phyloP scores from a whole-genome alignment of 306 rosid species.

The Castanea crenata region DNA sequence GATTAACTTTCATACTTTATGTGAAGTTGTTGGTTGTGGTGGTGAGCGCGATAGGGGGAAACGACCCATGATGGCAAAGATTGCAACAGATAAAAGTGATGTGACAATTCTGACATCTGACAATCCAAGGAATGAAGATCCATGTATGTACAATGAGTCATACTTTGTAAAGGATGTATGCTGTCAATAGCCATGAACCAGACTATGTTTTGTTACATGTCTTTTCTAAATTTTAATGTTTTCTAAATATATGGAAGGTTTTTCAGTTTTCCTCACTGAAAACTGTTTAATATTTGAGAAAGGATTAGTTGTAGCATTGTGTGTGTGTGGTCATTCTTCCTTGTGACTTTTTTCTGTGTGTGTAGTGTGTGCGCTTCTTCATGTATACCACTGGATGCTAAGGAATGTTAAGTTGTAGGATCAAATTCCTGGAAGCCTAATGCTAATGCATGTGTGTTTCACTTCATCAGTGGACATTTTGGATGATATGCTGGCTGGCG shows the following conservation, averaged over 20 bases:
- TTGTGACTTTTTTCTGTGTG: not conserved
- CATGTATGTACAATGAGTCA: conserved; percentile 58
- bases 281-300: not conserved
- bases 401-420: not conserved
- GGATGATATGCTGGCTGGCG: conserved; percentile 96
- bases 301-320: not conserved
- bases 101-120: conserved; percentile 89
- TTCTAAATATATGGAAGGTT: conserved; percentile 1
- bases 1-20: conserved; percentile 17
- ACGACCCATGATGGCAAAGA: conserved; percentile 91
- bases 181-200: not conserved
- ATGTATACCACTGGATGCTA: not conserved
- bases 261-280: not conserved
- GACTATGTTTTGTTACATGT: not conserved
- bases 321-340: not conserved
- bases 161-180: conserved; percentile 13
- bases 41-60: conserved; percentile 86
- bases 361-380: not conserved
- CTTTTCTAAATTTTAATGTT: not conserved
- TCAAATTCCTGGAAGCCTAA: conserved; percentile 19
- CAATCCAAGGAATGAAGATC: conserved; percentile 82
- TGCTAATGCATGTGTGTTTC: conserved; percentile 18
- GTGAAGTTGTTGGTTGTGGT: conserved; percentile 71
- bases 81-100: conserved; percentile 94
- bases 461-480: conserved; percentile 72